phyloP scores from a whole-genome alignment of 108 stramenopile species.

The Pseudonitzschia pungens region DNA sequence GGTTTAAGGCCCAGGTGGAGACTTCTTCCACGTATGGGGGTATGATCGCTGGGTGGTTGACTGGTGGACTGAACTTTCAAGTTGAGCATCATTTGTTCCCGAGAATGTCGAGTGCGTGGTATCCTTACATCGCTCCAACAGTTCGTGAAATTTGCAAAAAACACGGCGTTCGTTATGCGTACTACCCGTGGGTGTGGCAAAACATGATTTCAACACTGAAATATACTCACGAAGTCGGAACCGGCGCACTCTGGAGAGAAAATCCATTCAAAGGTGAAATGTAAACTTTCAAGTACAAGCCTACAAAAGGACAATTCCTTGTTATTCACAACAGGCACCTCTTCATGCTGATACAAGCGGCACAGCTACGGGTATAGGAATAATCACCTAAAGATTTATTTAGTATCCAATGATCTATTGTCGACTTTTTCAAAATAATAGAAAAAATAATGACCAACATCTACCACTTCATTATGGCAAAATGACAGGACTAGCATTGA shows the following conservation, averaged over 20 bases:
- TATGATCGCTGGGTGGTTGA: slow-evolving; percentile 74
- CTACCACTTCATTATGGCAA: slow-evolving; percentile 10
- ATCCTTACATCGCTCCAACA: slow-evolving; percentile 96
- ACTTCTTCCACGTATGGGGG: slow-evolving; percentile 92
- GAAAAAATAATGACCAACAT: too few species aligned
- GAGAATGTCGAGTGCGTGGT: slow-evolving; percentile 90
- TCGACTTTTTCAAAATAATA: too few species aligned
- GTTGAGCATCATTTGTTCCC: slow-evolving; percentile 95
- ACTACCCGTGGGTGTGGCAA: slow-evolving; percentile 82
- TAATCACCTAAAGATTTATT: too few species aligned
- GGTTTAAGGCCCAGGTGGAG: slow-evolving; percentile 91
- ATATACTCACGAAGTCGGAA: slow-evolving; percentile 83
- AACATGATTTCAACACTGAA: slow-evolving; percentile 77
- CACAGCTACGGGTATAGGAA: too few species aligned
- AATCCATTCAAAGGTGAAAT: slow-evolving; percentile 41
- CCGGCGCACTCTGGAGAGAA: slow-evolving; percentile 61
- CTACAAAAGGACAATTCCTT: too few species aligned
- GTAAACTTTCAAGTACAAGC: slow-evolving; percentile 15
- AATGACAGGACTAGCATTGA: neutral
- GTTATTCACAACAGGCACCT: too few species aligned
- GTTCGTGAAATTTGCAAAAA: slow-evolving; percentile 92
- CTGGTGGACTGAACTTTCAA: slow-evolving; percentile 93
- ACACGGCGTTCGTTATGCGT: slow-evolving; percentile 88
- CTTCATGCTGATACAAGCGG: too few species aligned
- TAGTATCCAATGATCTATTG: too few species aligned